phyloP scores from a whole-genome alignment of 2,329 filamentous ascomycete genomes.

The Sarocladiaceae sp. region DNA sequence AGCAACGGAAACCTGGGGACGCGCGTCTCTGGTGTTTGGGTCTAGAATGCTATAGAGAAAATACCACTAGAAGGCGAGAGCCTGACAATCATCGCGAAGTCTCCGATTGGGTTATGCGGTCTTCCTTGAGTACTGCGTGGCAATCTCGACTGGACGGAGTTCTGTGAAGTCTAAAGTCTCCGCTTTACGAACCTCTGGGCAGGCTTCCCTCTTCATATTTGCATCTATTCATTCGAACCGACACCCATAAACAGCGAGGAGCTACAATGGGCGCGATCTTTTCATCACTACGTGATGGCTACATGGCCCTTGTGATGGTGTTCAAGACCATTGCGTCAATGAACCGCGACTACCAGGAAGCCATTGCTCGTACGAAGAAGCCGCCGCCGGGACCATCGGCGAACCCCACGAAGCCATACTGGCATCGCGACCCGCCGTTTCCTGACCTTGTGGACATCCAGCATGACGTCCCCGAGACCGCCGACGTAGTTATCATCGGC shows the following conservation, averaged over 20 bases:
- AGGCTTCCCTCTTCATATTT: too few species aligned
- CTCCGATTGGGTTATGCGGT: too few species aligned
- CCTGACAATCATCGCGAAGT: not conserved
- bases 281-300: not conserved
- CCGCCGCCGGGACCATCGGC: not conserved
- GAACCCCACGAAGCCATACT: constrained; percentile 16
- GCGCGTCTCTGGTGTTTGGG: constrained; percentile 17
- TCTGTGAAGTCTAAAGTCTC: too few species aligned
- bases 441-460: constrained; percentile 2
- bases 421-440: constrained; percentile 16
- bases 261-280: not conserved
- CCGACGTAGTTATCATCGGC: constrained; percentile 16
- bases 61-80: constrained; percentile 7
- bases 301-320: not conserved
- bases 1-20: not conserved
- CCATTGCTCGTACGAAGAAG: not conserved
- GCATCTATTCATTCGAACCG: too few species aligned
- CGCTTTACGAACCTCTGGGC: too few species aligned
- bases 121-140: too few species aligned
- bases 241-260: too few species aligned
- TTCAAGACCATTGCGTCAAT: constrained; percentile 6
- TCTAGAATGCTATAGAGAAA: constrained; percentile 5
- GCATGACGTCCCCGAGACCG: not conserved
- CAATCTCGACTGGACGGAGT: too few species aligned
- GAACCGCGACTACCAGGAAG: not conserved